These are phyloP conservation scores for Halophytophthora batemanensis DNA, from an alignment of 352 stramenopile genomes.

Conservation along the genomic window DNA sequence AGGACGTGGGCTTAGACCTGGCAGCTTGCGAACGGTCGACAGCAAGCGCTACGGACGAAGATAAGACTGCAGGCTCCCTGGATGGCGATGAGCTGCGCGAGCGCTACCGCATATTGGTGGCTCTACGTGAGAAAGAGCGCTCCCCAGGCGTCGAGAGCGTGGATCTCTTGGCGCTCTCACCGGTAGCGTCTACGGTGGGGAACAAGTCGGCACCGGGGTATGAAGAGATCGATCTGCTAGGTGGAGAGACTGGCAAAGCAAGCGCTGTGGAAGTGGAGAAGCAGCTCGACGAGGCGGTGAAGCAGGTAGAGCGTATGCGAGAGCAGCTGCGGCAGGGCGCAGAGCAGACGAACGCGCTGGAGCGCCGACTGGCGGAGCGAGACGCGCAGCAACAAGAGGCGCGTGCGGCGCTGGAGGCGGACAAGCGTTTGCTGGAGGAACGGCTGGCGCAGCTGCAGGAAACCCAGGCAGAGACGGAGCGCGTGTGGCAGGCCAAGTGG, in stretches of 20 bases:
- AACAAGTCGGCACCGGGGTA: slow-evolving; percentile 25
- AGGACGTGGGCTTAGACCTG: slow-evolving; percentile 73
- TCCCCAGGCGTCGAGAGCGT: slow-evolving; percentile 23
- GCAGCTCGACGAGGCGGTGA: slow-evolving; percentile 43
- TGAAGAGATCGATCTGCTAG: slow-evolving; percentile 59
- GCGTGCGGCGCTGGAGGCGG: slow-evolving; percentile 6
- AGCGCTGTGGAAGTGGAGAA: slow-evolving; percentile 12
- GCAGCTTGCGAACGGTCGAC: slow-evolving; percentile 33
- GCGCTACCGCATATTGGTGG: slow-evolving; percentile 43
- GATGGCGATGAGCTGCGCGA: slow-evolving; percentile 42
- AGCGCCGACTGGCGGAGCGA: slow-evolving; percentile 24
- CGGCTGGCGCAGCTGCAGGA: slow-evolving; percentile 2
- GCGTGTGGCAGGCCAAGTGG: slow-evolving; percentile 12
- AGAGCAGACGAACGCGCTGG: slow-evolving; percentile 19
- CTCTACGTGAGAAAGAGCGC: slow-evolving; percentile 42
- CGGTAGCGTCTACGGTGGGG: slow-evolving; percentile 11
- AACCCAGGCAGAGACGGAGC: slow-evolving; percentile 6
- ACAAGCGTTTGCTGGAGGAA: slow-evolving; percentile 9
- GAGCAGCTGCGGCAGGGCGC: slow-evolving; percentile 23
- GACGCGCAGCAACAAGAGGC: slow-evolving; percentile 14
- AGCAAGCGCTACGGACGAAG: slow-evolving; percentile 8
- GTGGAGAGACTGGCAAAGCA: slow-evolving; percentile 20
- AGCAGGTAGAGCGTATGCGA: slow-evolving; percentile 33
- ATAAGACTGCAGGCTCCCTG: slow-evolving; percentile 20
- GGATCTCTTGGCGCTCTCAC: slow-evolving; percentile 46